Percentiles rank a stretch among this genome's conserved stretches.
phyloP scores from a whole-genome alignment of 495 filamentous ascomycete genomes.

The Sordaria brevicollis region DNA sequence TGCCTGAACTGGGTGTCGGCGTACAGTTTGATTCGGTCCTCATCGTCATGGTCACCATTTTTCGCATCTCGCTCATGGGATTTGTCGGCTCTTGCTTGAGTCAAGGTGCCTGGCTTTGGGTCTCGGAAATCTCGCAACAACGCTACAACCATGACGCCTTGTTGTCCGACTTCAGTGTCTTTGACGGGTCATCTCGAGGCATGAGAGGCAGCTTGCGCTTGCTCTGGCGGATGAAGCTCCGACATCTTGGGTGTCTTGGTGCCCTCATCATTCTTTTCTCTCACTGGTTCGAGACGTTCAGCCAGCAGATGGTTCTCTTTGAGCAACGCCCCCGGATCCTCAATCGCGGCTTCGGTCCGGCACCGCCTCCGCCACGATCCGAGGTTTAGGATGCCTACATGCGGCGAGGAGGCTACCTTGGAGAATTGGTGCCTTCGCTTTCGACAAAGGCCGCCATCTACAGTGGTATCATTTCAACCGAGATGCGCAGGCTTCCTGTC shows the following conservation, averaged over 20 bases:
- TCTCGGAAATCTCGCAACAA: conserved; percentile 20
- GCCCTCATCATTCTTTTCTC: conserved; percentile 23
- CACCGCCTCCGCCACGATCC: conserved; percentile 10
- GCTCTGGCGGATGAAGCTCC: conserved; percentile 24
- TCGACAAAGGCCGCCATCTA: conserved; percentile 30
- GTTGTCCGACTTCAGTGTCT: conserved; percentile 26
- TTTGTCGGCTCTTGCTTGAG: conserved; percentile 24
- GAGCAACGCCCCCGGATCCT: conserved; percentile 12
- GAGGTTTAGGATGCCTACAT: conserved; percentile 25
- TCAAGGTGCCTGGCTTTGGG: conserved; percentile 31
- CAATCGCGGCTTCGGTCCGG: conserved; percentile 3
- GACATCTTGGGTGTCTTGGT: conserved; percentile 26
- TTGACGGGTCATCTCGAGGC: conserved; percentile 27
- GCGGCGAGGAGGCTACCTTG: conserved; percentile 3
- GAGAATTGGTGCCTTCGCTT: conserved; percentile 17
- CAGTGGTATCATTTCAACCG: conserved; percentile 24
- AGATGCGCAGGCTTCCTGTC: conserved; percentile 10
- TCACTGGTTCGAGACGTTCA: conserved; percentile 28
- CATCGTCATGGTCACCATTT: conserved; percentile 24
- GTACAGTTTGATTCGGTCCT: conserved; percentile 22
- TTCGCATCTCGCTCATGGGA: conserved; percentile 21
- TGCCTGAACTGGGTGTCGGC: conserved; percentile 17
- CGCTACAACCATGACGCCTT: conserved; percentile 11
- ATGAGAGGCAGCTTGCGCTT: conserved; percentile 21
- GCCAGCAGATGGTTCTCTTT: conserved; percentile 28